These are phyloP conservation scores for Monosporascus ibericus DNA, from an alignment of 2,329 filamentous ascomycete genomes.

Conservation along the genomic window DNA sequence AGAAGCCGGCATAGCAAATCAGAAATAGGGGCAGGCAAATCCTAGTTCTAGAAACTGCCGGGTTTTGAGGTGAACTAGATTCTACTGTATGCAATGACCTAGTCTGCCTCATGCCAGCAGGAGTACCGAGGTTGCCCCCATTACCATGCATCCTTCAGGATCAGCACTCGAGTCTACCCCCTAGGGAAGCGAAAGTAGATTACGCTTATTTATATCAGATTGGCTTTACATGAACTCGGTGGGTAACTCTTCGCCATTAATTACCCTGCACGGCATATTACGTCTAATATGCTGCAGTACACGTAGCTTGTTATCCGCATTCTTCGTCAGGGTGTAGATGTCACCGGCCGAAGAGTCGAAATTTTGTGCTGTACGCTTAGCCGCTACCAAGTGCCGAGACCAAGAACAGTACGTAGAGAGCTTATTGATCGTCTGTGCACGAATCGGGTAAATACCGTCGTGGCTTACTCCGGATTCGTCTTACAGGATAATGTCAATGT, in stretches of 20 bases:
- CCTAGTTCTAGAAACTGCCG: too few relatives aligned
- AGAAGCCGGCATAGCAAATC: too few relatives aligned
- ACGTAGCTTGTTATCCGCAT: not conserved
- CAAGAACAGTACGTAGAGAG: not conserved
- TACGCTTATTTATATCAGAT: not conserved
- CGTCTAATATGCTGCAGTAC: not conserved
- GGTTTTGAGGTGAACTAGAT: too few relatives aligned
- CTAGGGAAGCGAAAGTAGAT: not conserved
- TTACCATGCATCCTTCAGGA: not conserved
- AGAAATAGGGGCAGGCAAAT: too few relatives aligned
- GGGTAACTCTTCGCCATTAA: too few relatives aligned
- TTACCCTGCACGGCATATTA: not conserved
- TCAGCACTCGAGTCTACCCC: not conserved
- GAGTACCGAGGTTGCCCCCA: too few relatives aligned
- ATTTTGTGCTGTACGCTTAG: not conserved
- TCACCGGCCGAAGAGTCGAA: not conserved
- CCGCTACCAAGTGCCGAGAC: not conserved
- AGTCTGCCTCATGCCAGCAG: too few relatives aligned
- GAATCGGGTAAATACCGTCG: not conserved
- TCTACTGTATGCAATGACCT: too few relatives aligned
- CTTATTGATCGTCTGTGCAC: not conserved
- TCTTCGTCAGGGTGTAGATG: not conserved
- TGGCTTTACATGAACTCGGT: not conserved
- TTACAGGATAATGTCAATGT: not conserved
- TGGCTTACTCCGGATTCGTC: too few relatives aligned